Conservation (phyloP, 495 filamentous ascomycete genomes). For the Daldinia grandis region DNA sequence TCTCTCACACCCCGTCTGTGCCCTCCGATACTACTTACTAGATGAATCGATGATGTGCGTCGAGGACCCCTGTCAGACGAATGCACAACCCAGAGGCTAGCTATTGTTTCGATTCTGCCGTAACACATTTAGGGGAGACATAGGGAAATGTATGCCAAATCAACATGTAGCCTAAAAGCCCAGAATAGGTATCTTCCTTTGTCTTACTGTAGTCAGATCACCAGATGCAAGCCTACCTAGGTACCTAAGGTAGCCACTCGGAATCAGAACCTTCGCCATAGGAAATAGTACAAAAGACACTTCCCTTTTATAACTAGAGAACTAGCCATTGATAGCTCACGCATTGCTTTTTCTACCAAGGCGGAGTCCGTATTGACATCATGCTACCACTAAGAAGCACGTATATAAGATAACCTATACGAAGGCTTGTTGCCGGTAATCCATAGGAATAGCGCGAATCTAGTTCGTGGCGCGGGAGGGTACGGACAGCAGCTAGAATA, state of each 20-base stretch:
- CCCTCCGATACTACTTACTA: conserved; percentile 33
- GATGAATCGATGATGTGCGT: conserved; percentile 42
- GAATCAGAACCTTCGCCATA: conserved; percentile 22
- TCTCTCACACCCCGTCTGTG: conserved; percentile 39
- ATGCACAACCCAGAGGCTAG: conserved; percentile 13
- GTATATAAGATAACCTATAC: conserved; percentile 4
- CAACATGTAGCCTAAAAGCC: conserved; percentile 3
- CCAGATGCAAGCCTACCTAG: neutral
- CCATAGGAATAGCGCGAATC: conserved; percentile 7
- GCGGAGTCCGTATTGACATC: conserved; percentile 27
- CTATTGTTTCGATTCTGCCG: conserved; percentile 18
- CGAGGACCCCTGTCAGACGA: conserved; percentile 16
- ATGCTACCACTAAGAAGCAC: conserved; percentile 12
- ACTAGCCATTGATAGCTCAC: neutral
- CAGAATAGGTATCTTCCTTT: neutral
- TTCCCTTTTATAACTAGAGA: neutral
- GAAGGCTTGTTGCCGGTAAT: conserved; percentile 10
- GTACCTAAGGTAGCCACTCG: too few relatives aligned
- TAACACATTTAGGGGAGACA: conserved; percentile 9
- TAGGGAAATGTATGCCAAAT: neutral
- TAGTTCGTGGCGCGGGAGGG: conserved; percentile 14
- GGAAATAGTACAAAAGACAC: conserved; percentile 20
- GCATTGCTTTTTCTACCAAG: conserved; percentile 16
- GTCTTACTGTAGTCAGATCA: neutral
- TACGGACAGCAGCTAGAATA: neutral